Evolutionary conservation across 2,329 filamentous ascomycete species (phyloP), one percentile per base, ranked within the genome.

Genomic region (Phialophora tarda): DNA sequence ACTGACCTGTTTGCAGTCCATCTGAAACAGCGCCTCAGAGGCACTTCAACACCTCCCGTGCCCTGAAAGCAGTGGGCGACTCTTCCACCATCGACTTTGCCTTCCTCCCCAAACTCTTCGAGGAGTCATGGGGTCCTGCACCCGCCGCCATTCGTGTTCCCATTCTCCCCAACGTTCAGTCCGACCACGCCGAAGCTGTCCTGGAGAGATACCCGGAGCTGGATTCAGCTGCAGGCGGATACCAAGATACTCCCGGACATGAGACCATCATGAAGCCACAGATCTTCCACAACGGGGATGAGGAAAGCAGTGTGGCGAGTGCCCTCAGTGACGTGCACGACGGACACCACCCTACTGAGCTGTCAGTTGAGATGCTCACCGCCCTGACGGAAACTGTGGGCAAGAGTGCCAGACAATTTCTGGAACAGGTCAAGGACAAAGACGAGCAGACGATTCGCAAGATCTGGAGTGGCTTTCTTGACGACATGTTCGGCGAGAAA

Each of bases 11-110:
- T 28, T 12, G 58, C 54, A 72, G 71, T 38, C 67, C 71, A 11
- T 63, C 71, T 26, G 71, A 71, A 24, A 67, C 65, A 10, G 73
- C 56, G 64, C 76, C 60, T 71, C 78, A 77, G 68, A 83, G 86
- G 63, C 81, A 84, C 74, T 88, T 89, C 82, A 89, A 89, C 78
- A 88, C 86, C 67, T 86, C 83, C 69, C 84, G 84, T 67, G 77
- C 81, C 67, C 78, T 82, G 61, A 87, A 88, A 75, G 78, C 84
- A 30, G 80, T 84, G 69, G 82, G 84, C 62, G 86, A 89, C 77
- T 79, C 77, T 66, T 87, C 85, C 48, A 86, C 86, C 50, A 85
- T 89, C 66, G 87, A 89, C 79, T 88, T 89, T 73, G 83, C 83
- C 72, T 88, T 84, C 78, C 80, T 89, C 71, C 87, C 87, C 41